Evolutionary conservation across 129 eudicot genomes (phyloP).

Genomic region (Erigeron canadensis): DNA sequence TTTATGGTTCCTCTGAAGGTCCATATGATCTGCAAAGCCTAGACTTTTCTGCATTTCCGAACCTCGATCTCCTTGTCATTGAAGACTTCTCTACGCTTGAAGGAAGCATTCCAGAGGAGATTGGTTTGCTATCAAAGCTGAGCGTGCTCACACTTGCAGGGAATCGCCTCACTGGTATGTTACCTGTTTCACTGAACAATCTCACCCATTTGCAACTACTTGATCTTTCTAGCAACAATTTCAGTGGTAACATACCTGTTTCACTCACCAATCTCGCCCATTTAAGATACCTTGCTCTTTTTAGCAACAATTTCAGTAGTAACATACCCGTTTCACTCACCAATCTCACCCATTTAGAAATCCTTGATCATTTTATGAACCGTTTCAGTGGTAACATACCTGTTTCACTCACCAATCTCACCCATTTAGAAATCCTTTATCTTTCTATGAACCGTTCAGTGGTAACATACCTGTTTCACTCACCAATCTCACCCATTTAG

Average conservation of each 20-base stretch:
- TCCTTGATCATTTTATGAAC: neutral
- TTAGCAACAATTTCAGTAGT: neutral
- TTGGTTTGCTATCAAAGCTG: constrained; percentile 14
- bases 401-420: neutral
- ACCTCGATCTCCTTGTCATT: constrained; percentile 7
- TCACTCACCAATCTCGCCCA: neutral
- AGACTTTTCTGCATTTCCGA: constrained; percentile 19
- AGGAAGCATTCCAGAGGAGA: constrained; percentile 19
- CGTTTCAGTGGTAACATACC: neutral
- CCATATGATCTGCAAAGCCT: neutral
- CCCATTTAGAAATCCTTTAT: constrained; percentile 17
- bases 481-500: constrained; percentile 8
- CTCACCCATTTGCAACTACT: neutral
- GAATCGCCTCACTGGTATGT: constrained; percentile 1
- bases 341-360: neutral
- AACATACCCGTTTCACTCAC: neutral
- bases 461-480: neutral
- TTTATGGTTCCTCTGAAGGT: neutral
- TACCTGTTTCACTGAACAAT: neutral
- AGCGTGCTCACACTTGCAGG: neutral
- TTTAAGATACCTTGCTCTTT: no score
- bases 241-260: neutral
- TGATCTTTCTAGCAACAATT: neutral
- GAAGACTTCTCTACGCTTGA: neutral
- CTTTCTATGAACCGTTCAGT: neutral